Conservation (phyloP, 441 rosid genomes). For the Manihot esculenta region DNA sequence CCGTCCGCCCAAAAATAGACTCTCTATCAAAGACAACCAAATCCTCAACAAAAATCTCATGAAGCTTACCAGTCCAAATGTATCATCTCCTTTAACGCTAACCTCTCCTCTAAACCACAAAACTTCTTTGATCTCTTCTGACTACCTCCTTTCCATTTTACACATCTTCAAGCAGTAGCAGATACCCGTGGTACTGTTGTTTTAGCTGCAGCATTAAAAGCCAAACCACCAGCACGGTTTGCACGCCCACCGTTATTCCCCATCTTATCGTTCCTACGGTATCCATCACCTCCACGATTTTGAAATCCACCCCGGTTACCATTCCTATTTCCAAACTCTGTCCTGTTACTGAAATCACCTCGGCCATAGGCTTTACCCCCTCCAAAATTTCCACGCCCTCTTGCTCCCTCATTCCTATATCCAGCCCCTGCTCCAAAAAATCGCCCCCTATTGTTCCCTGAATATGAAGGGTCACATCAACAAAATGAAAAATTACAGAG, state of each 20-base stretch:
- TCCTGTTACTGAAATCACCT: conserved; percentile 47
- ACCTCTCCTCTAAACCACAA: conserved; percentile 13
- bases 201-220: conserved; percentile 36
- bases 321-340: conserved; percentile 63
- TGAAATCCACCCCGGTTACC: conserved; percentile 60
- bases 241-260: conserved; percentile 46
- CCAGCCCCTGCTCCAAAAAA: conserved; percentile 54
- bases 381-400: conserved; percentile 74
- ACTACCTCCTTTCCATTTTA: background rate
- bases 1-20: conserved; percentile 11
- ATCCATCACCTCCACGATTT: conserved; percentile 66
- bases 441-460: conserved; percentile 72
- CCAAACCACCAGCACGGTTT: conserved; percentile 41
- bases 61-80: background rate
- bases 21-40: conserved; percentile 3
- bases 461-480: conserved; percentile 2
- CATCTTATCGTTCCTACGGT: conserved; percentile 46
- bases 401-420: conserved; percentile 66
- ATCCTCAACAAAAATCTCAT: conserved; percentile 18
- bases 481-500: background rate
- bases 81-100: conserved; percentile 22
- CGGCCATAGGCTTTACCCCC: conserved; percentile 64
- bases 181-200: conserved; percentile 45
- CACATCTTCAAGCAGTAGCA: conserved; percentile 47
- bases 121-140: conserved; percentile 13